These are phyloP conservation scores for Salvia hispanica DNA, from an alignment of 257 asterid species.

Conservation along the genomic window DNA sequence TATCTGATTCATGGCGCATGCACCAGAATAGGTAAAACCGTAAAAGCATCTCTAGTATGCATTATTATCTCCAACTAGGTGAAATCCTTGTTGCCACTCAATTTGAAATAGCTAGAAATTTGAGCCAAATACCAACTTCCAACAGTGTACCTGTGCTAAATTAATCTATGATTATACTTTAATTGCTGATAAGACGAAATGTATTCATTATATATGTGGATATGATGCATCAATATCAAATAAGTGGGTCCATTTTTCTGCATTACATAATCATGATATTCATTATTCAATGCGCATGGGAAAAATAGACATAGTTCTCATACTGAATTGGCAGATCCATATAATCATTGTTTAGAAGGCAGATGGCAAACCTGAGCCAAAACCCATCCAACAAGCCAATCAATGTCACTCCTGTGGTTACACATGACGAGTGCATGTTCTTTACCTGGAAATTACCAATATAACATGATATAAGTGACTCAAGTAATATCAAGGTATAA, in stretches of 20 bases:
- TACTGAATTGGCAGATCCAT: background rate
- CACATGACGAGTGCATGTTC: constrained; percentile 86
- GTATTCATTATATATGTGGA: background rate
- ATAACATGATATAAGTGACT: constrained; percentile 22
- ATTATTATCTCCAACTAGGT: constrained; percentile 11
- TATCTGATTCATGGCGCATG: background rate
- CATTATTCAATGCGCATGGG: background rate
- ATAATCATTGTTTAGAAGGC: too few relatives aligned
- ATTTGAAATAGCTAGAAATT: background rate
- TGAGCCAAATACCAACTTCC: background rate
- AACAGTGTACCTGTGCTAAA: constrained; percentile 4
- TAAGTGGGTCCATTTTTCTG: background rate
- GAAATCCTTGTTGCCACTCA: constrained; percentile 1
- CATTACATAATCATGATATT: constrained; percentile 13
- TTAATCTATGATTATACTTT: background rate
- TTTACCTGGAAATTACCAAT: constrained; percentile 59
- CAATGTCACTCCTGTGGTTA: constrained; percentile 94
- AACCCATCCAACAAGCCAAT: constrained; percentile 99
- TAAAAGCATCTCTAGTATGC: constrained; percentile 4
- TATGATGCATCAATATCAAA: background rate
- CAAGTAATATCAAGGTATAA: constrained; percentile 16
- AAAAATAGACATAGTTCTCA: background rate
- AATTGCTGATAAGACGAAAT: constrained; percentile 2
- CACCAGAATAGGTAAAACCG: background rate
- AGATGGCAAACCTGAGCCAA: constrained; percentile 75